A percentile compares a stretch with the other conserved stretches of the same genome.
Conservation (phyloP, 805 yeast genomes). For the Yarrowia yakushimensis region DNA sequence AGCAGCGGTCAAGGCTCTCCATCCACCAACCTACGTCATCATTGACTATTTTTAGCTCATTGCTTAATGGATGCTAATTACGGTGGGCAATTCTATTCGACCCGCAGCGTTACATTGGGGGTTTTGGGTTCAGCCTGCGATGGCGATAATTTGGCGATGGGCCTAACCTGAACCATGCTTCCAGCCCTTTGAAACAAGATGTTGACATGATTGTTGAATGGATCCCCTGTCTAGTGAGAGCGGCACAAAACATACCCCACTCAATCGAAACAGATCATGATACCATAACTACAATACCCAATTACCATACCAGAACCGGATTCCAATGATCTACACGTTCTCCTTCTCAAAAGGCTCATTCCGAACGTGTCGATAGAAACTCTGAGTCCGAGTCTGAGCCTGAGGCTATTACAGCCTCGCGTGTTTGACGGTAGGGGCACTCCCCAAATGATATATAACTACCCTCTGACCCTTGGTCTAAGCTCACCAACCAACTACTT, state of each 20-base stretch:
- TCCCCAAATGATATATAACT: not conserved
- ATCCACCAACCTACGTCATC: not conserved
- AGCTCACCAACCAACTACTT: not conserved
- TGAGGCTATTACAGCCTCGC: conserved; percentile 10
- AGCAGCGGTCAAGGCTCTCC: no score
- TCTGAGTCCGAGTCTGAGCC: not conserved
- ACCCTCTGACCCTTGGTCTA: not conserved
- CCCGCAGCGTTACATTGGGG: not conserved
- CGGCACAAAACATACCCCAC: no score
- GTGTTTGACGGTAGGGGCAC: not conserved
- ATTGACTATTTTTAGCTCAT: not conserved
- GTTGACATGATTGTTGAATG: no score
- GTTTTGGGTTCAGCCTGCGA: not conserved
- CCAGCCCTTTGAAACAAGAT: no score
- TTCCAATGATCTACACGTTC: no score
- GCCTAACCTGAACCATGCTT: not conserved
- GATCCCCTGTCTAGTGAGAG: no score
- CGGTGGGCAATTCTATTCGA: not conserved
- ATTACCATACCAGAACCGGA: not conserved
- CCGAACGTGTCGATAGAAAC: not conserved
- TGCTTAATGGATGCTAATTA: not conserved
- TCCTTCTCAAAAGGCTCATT: not conserved
- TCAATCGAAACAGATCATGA: not conserved
- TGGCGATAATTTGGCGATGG: conserved; percentile 11
- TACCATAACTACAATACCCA: not conserved